phyloP scores from a whole-genome alignment of 129 eudicot genomes.

The Flaveria ramosissima region DNA sequence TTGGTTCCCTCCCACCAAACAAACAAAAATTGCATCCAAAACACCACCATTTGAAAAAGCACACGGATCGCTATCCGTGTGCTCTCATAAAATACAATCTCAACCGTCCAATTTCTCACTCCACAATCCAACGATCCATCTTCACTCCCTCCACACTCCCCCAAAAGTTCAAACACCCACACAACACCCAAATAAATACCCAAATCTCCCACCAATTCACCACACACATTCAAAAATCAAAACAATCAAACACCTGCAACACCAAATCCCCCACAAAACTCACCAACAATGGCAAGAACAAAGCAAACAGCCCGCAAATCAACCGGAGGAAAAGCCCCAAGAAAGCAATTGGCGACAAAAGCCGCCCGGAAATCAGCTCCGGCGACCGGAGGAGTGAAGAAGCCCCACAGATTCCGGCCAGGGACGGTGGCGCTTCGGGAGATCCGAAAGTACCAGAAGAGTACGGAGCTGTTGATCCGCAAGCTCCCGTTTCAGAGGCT shows the following conservation, averaged over 20 bases:
- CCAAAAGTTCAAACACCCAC: not conserved
- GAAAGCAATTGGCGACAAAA: slow-evolving; percentile 6
- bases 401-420: slow-evolving; percentile 16
- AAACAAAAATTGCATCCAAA: not conserved
- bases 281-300: not conserved
- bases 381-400: slow-evolving; percentile 20
- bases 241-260: not conserved
- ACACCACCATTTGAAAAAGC: not conserved
- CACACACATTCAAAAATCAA: not conserved
- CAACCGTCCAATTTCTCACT: not conserved
- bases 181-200: not conserved
- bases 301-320: slow-evolving; percentile 18
- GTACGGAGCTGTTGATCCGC: slow-evolving; percentile 15
- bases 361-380: slow-evolving; percentile 18
- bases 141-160: not conserved
- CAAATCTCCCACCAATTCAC: not conserved
- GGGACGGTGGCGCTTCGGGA: slow-evolving; percentile 11
- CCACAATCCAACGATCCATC: not conserved
- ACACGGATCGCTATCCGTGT: not conserved
- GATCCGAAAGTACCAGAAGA: slow-evolving; percentile 16
- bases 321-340: slow-evolving; percentile 15
- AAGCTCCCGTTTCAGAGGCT: slow-evolving; percentile 19
- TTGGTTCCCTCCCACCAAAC: no score
- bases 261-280: not conserved
- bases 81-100: not conserved